Conservation (phyloP, 2,329 filamentous ascomycete species). For the Calonectria fujianensis region DNA sequence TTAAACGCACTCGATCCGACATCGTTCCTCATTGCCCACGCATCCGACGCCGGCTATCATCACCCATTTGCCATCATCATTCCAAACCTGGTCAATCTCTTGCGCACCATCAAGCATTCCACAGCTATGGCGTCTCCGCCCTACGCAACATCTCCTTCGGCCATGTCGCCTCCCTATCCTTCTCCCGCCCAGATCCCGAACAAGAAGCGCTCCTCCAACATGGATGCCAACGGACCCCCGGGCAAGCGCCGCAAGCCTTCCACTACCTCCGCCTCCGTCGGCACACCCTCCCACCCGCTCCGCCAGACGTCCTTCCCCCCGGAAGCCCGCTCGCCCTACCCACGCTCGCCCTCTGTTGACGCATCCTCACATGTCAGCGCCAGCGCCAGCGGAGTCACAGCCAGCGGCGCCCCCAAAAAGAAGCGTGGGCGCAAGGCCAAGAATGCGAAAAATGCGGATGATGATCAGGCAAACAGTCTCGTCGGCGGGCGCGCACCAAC, state of each 20-base stretch:
- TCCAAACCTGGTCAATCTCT: not conserved
- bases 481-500: constrained; percentile 64
- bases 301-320: constrained; percentile 89
- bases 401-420: constrained; percentile 69
- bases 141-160: constrained; percentile 68
- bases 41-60: not conserved
- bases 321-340: constrained; percentile 73
- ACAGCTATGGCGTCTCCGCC: constrained; percentile 74
- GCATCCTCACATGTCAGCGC: constrained; percentile 76
- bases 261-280: constrained; percentile 66
- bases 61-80: not conserved
- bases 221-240: constrained; percentile 71
- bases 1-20: not conserved
- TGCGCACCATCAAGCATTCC: constrained; percentile 3
- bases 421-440: constrained; percentile 79
- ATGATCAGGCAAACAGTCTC: constrained; percentile 67
- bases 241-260: constrained; percentile 83
- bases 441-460: constrained; percentile 67
- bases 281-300: constrained; percentile 76
- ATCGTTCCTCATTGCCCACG: not conserved
- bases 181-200: constrained; percentile 69
- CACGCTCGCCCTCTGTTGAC: constrained; percentile 80
- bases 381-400: constrained; percentile 69
- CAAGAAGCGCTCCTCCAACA: constrained; percentile 77
- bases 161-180: constrained; percentile 73